Percentiles rank a stretch among this genome's conserved stretches.
phyloP scores from a whole-genome alignment of 768 basidiomycete genomes.

The Mycena galericulata region DNA sequence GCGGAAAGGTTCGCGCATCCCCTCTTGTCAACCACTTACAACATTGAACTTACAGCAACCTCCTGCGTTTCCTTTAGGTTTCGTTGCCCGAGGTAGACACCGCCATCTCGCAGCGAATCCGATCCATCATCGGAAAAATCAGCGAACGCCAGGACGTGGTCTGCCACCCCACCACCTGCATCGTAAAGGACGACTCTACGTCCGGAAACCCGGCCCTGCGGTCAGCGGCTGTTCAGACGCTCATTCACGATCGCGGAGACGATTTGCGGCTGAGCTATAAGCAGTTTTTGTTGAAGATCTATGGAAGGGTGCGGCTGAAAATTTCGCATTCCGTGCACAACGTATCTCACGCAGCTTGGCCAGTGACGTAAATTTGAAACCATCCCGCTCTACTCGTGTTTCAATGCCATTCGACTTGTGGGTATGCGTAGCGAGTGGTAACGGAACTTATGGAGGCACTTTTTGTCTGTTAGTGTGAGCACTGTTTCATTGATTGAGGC shows the following conservation, averaged over 20 bases:
- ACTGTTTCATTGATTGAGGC: no score
- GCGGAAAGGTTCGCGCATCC: constrained; percentile 54
- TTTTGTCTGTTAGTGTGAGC: no score
- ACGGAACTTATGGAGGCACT: no score
- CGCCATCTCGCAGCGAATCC: constrained; percentile 60
- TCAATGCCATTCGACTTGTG: no score
- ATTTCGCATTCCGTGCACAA: no score
- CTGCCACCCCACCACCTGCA: constrained; percentile 60
- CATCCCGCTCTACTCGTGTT: no score
- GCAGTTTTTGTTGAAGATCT: constrained; percentile 57
- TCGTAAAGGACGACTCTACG: constrained; percentile 65
- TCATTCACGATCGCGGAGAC: constrained; percentile 65
- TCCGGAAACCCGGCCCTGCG: constrained; percentile 47
- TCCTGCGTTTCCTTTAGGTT: constrained; percentile 45
- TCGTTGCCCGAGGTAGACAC: constrained; percentile 63
- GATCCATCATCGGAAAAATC: constrained; percentile 62
- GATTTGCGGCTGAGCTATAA: constrained; percentile 57
- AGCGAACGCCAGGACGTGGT: constrained; percentile 59
- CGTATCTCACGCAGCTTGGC: no score
- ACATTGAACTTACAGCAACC: not conserved
- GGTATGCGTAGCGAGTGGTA: no score
- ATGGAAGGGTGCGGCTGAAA: constrained; percentile 55
- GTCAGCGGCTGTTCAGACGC: constrained; percentile 58
- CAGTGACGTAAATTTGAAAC: no score
- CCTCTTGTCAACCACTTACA: not conserved